Percentiles rank a stretch among this genome's conserved stretches.
These are phyloP conservation scores for Fraxinus excelsior DNA, from an alignment of 257 asterid species.

Conservation along the genomic window DNA sequence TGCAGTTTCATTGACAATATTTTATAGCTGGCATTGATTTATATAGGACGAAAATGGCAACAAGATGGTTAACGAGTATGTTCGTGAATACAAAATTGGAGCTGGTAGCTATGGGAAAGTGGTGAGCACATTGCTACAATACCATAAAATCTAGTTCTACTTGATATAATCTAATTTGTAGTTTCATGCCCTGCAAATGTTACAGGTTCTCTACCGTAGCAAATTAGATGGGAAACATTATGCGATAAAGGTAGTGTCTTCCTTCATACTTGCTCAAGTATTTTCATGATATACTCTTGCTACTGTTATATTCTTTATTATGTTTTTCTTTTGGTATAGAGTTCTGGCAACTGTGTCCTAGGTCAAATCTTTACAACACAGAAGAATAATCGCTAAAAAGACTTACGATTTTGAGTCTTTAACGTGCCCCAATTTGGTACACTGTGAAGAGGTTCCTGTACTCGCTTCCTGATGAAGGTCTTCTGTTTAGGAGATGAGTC, in stretches of 20 bases:
- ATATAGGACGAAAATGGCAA: slow-evolving; percentile 79
- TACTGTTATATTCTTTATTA: background rate
- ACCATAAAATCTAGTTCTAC: slow-evolving; percentile 7
- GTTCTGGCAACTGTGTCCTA: background rate
- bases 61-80: slow-evolving; percentile 85
- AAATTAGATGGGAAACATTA: slow-evolving; percentile 70
- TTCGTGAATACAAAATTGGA: slow-evolving; percentile 80
- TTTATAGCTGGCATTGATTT: slow-evolving; percentile 7
- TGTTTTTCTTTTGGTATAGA: background rate
- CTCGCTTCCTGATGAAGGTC: background rate
- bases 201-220: slow-evolving; percentile 87
- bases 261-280: slow-evolving; percentile 22
- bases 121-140: slow-evolving; percentile 51
- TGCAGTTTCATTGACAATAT: slow-evolving; percentile 1
- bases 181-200: slow-evolving; percentile 32
- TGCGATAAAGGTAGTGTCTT: slow-evolving; percentile 78
- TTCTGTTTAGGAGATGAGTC: background rate
- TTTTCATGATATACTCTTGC: background rate
- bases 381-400: slow-evolving; percentile 4
- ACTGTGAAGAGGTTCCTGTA: slow-evolving; percentile 2
- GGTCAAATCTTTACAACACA: background rate
- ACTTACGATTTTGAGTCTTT: background rate
- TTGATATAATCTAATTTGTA: slow-evolving; percentile 21
- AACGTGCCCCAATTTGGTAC: slow-evolving; percentile 11
- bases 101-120: slow-evolving; percentile 99